These are phyloP conservation scores for Xylaria sp. DNA, from an alignment of 495 filamentous ascomycete species.

Conservation along the genomic window DNA sequence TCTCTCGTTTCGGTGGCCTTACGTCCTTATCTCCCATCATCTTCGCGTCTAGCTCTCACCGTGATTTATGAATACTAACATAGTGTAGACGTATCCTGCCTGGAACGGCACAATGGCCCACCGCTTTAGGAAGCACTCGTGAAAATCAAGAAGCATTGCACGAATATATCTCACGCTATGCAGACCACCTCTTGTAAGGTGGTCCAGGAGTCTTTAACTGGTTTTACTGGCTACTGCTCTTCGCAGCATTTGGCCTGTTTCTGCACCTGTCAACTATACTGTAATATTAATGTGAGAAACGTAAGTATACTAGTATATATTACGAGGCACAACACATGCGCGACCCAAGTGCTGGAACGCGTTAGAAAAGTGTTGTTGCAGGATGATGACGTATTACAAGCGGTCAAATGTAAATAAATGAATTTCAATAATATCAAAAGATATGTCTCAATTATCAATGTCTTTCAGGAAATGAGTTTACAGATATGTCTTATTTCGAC, in stretches of 20 bases:
- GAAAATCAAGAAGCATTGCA: slow-evolving; percentile 1
- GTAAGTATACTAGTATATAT: slow-evolving; percentile 10
- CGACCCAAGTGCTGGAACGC: slow-evolving; percentile 42
- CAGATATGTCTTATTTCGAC: not conserved
- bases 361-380: slow-evolving; percentile 15
- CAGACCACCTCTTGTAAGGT: not conserved
- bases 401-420: not conserved
- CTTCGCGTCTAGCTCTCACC: not conserved
- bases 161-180: not conserved
- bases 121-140: slow-evolving; percentile 30
- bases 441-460: not conserved
- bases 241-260: not conserved
- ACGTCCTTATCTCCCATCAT: not conserved
- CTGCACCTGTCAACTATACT: not conserved
- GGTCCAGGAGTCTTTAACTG: not conserved
- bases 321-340: slow-evolving; percentile 27
- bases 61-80: not conserved
- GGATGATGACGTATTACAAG: slow-evolving; percentile 4
- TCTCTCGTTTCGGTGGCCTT: not conserved
- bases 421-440: not conserved
- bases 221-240: not conserved
- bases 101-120: slow-evolving; percentile 46
- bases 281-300: slow-evolving; percentile 35
- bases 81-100: slow-evolving; percentile 39
- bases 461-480: not conserved